These are phyloP conservation scores for Neurospora terricola DNA, from an alignment of 495 filamentous ascomycete genomes.

Conservation along the genomic window DNA sequence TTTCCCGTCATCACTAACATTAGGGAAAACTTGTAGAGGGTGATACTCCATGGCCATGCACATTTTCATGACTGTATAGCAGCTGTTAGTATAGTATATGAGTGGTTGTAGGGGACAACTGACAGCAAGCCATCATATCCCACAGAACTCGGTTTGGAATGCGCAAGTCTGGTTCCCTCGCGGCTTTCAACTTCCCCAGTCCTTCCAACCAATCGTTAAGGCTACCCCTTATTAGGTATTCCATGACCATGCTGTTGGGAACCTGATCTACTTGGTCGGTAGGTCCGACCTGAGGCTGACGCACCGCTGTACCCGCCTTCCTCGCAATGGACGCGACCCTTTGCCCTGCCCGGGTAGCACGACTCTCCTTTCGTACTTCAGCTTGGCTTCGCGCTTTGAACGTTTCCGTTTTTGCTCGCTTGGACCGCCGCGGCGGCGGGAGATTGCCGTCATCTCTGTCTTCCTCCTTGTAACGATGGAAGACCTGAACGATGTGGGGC, in stretches of 20 bases:
- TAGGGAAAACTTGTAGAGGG: neutral
- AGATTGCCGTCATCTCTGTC: neutral
- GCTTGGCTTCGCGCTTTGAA: neutral
- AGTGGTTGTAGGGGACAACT: neutral
- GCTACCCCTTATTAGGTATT: neutral
- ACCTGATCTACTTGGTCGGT: neutral
- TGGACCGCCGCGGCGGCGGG: neutral
- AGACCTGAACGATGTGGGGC: neutral
- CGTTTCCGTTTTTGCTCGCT: neutral
- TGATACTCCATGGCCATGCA: slow-evolving; percentile 1
- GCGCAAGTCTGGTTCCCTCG: neutral
- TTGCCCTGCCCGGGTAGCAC: neutral
- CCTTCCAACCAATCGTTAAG: neutral
- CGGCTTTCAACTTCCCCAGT: neutral
- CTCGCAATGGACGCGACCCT: neutral
- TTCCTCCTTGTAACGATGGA: neutral
- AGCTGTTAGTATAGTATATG: neutral
- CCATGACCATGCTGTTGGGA: neutral
- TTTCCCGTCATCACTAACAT: neutral
- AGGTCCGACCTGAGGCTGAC: neutral
- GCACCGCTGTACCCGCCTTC: neutral
- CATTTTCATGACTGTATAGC: neutral
- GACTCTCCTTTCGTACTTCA: neutral
- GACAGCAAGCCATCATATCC: neutral
- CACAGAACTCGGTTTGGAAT: neutral